Conservation (phyloP, 129 eudicot species). For the Smallanthus sonchifolius region DNA sequence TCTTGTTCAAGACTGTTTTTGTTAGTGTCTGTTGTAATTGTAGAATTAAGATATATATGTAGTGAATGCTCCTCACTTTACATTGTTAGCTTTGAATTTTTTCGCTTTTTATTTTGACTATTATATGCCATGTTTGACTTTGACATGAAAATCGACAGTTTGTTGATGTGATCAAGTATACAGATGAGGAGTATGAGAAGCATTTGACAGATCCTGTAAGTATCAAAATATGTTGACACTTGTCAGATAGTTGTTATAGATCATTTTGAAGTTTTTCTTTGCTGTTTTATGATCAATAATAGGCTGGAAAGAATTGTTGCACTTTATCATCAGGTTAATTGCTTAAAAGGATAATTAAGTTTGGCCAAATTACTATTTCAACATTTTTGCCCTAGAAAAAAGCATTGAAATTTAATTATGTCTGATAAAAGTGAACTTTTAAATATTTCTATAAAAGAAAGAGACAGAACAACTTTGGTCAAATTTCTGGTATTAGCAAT, state of each 20-base stretch:
- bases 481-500: background rate
- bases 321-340: background rate
- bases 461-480: background rate
- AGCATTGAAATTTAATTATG: background rate
- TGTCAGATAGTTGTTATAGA: background rate
- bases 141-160: conserved; percentile 49
- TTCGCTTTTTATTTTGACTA: too few relatives aligned
- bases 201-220: conserved; percentile 80
- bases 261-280: background rate
- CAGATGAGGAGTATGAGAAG: conserved; percentile 92
- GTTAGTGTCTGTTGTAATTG: background rate
- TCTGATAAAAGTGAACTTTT: background rate
- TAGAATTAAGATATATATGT: background rate
- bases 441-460: background rate
- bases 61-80: too few relatives aligned
- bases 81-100: too few relatives aligned
- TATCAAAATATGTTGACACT: conserved; percentile 6
- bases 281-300: background rate
- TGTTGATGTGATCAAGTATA: conserved; percentile 80
- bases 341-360: background rate
- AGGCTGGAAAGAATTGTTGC: background rate
- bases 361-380: background rate
- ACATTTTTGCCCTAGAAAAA: background rate
- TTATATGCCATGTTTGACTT: conserved; percentile 1
- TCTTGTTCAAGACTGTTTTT: background rate